A percentile compares a stretch with the other conserved stretches of the same genome.
These are phyloP conservation scores for Nannizziopsis barbatae DNA, from an alignment of 2,329 filamentous ascomycete genomes.

Conservation along the genomic window DNA sequence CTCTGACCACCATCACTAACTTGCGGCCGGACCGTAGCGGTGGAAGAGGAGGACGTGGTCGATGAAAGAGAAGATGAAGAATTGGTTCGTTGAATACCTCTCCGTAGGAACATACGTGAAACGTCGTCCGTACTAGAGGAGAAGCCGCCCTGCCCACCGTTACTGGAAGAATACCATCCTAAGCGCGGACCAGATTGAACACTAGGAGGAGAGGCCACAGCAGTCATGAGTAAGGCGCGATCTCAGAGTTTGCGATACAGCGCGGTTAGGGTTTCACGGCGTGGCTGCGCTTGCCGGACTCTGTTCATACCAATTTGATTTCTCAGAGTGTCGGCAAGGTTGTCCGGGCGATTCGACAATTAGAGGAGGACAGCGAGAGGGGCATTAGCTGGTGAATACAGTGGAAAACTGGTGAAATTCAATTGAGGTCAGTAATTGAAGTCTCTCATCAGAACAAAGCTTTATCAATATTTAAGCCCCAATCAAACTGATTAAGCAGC, in stretches of 20 bases:
- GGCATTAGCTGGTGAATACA: no score
- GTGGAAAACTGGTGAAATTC: neutral
- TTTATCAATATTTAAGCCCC: neutral
- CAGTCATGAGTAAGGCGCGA: constrained; percentile 44
- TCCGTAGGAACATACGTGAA: constrained; percentile 80
- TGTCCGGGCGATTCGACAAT: constrained; percentile 4
- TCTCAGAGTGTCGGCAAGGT: constrained; percentile 1
- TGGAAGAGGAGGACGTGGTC: constrained; percentile 47
- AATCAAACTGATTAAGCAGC: neutral
- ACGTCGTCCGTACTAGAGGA: constrained; percentile 69
- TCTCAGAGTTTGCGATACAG: neutral
- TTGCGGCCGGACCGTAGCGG: constrained; percentile 25
- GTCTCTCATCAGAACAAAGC: neutral
- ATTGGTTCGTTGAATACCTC: constrained; percentile 73
- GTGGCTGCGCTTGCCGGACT: constrained; percentile 2
- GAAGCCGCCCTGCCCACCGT: constrained; percentile 49
- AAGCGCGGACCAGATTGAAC: constrained; percentile 50
- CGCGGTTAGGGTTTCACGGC: neutral
- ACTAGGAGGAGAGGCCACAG: constrained; percentile 53
- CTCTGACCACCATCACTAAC: constrained; percentile 30
- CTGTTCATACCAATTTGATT: constrained; percentile 4
- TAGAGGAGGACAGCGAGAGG: neutral
- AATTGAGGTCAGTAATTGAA: neutral
- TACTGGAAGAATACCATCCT: constrained; percentile 49
- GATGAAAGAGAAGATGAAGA: constrained; percentile 75